Conservation (phyloP, 73 alveolate species). For the Strombidium stylifer region DNA sequence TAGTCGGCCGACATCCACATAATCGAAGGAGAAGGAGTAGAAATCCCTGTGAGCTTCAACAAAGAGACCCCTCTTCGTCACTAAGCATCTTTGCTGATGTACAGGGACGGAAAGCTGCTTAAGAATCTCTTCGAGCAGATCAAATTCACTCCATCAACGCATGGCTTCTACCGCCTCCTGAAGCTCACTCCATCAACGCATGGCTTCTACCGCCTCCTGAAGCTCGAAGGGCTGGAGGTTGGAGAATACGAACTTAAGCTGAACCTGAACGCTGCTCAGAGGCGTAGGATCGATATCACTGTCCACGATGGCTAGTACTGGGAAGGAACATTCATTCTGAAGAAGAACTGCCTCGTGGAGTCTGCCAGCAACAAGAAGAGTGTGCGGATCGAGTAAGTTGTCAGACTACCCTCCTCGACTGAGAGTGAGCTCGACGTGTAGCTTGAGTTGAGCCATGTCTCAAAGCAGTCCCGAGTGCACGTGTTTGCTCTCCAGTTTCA, state of each 20-base stretch:
- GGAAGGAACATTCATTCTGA: constrained; percentile 44
- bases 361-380: neutral
- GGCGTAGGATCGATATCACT: constrained; percentile 7
- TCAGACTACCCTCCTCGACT: constrained; percentile 2
- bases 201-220: constrained; percentile 1
- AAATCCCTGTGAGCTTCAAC: constrained; percentile 27
- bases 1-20: constrained; percentile 22
- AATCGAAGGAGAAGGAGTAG: constrained; percentile 42
- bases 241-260: constrained; percentile 33
- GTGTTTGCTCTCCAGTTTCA: constrained; percentile 2
- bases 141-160: neutral
- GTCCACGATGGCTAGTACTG: constrained; percentile 51
- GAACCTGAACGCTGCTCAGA: neutral
- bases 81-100: too few species aligned
- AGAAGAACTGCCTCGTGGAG: constrained; percentile 30
- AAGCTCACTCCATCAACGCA: neutral
- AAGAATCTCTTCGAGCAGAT: neutral
- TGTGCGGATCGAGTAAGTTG: neutral
- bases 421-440: neutral
- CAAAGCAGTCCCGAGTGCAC: constrained; percentile 3
- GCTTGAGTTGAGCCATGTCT: neutral
- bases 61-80: neutral
- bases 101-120: too few species aligned
- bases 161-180: neutral
- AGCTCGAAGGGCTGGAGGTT: neutral